These are phyloP conservation scores for Hypocrella siamensis DNA, from an alignment of 2,329 filamentous ascomycete species.

Conservation along the genomic window DNA sequence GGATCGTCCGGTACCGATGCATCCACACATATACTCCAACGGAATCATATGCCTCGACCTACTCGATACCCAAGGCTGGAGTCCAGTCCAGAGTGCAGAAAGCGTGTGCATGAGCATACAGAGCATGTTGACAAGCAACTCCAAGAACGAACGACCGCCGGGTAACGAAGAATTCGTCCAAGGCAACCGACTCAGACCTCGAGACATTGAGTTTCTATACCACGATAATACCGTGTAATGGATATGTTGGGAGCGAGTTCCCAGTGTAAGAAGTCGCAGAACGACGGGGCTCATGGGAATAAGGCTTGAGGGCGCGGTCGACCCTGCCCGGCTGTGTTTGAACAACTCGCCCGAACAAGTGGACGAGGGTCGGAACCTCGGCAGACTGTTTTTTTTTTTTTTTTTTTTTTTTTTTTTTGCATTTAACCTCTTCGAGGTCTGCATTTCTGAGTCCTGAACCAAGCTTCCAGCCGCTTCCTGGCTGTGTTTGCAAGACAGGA, in stretches of 20 bases:
- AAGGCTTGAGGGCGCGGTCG: too few relatives aligned
- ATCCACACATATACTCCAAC: slow-evolving; percentile 96
- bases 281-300: neutral
- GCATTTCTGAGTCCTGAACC: too few relatives aligned
- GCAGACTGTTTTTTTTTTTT: too few relatives aligned
- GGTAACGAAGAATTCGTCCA: slow-evolving; percentile 83
- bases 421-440: too few relatives aligned
- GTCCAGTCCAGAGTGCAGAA: slow-evolving; percentile 91
- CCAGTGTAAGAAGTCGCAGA: neutral
- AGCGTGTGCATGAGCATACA: slow-evolving; percentile 95
- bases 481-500: too few relatives aligned
- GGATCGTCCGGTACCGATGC: slow-evolving; percentile 66
- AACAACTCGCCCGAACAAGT: too few relatives aligned
- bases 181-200: slow-evolving; percentile 61
- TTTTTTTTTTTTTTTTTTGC: too few relatives aligned
- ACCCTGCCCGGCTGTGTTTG: too few relatives aligned
- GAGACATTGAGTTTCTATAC: slow-evolving; percentile 87
- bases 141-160: slow-evolving; percentile 74
- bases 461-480: too few relatives aligned
- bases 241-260: neutral
- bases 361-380: too few relatives aligned
- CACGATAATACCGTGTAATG: slow-evolving; percentile 69
- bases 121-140: slow-evolving; percentile 95
- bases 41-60: slow-evolving; percentile 97
- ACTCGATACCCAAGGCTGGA: slow-evolving; percentile 79